Conservation (phyloP, 345 rosid species). For the Euphorbia peplus region DNA sequence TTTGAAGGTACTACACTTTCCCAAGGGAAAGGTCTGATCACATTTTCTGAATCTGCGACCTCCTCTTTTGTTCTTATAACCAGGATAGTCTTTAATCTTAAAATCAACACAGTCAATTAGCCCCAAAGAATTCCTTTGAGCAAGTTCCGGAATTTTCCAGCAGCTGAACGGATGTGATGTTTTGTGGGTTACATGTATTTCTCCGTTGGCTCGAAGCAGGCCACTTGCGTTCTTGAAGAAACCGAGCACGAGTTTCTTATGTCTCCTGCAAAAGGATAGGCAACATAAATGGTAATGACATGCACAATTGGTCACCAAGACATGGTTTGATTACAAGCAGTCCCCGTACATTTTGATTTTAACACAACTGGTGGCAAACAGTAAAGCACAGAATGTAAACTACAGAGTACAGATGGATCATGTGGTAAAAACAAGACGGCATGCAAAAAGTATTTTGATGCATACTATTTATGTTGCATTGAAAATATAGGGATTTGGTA, state of each 20-base stretch:
- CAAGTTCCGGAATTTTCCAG: slow-evolving; percentile 57
- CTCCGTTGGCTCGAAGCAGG: slow-evolving; percentile 43
- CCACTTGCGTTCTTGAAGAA: slow-evolving; percentile 45
- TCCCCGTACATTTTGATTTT: neutral
- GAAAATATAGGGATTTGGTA: neutral
- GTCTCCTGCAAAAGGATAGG: slow-evolving; percentile 36
- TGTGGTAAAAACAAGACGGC: neutral
- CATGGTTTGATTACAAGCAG: neutral
- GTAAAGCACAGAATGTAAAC: neutral
- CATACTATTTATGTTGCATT: too few relatives aligned
- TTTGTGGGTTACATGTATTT: slow-evolving; percentile 63
- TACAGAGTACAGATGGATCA: neutral
- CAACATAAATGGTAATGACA: neutral
- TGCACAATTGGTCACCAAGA: neutral
- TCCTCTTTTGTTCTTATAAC: slow-evolving; percentile 53
- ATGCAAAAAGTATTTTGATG: neutral
- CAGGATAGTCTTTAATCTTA: slow-evolving; percentile 39
- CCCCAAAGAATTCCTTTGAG: slow-evolving; percentile 30
- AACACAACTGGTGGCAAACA: neutral
- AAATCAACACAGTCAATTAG: slow-evolving; percentile 28
- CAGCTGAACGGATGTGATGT: slow-evolving; percentile 38
- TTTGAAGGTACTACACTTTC: slow-evolving; percentile 49
- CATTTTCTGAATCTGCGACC: slow-evolving; percentile 32
- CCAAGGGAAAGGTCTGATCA: slow-evolving; percentile 47
- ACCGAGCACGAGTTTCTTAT: slow-evolving; percentile 35